Evolutionary conservation across 108 stramenopile species (phyloP), one percentile per base, ranked within the genome.

Genomic region (Craspedostauros australis): DNA sequence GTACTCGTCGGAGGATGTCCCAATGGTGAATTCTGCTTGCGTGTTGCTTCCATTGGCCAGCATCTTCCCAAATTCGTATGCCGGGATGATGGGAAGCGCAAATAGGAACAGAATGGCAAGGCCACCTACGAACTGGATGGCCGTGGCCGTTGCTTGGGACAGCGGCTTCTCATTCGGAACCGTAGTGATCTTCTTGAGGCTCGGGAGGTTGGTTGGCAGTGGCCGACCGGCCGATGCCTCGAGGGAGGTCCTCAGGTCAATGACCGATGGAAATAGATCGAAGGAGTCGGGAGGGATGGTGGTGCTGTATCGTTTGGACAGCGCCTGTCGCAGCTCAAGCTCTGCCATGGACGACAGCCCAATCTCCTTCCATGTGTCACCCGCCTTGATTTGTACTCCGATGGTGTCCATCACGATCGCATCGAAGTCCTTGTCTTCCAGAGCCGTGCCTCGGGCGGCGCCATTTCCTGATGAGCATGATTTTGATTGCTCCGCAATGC

Each of bases 321-420:
- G 32, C 15, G 50, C 50, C 8, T 52, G 20, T 15, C 50, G 19
- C 12, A 52, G 37, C 5, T 31, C 15, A 5, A 52, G 4, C 4
- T 30, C 32, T 4, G 34, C 34, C 50, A 52, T 52, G 5, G 50
- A 52, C 4, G 39, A 31, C 30, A 52, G 16, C 19, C 50, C 50
- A 8, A 52, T 19, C 18, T 52, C 50, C 4, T 52, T 34, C 50
- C 50, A 52, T 5, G 50, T 37, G 21, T 15, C 15, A 7, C 16
- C 36, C 3, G 15, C 4, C 18, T 52, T n/a, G 15, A 37, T 21
- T 19, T 37, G 18, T 15, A 4, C 4, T 4, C 32, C 30, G 12
- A 52, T 37, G 12, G 21, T 37, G 32, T 3, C 15, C 5, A 15
- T 5, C 15, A 52, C 16, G 9, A 52, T 52, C 34, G 19, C 22